Percentiles rank a stretch among this genome's conserved stretches.
phyloP scores from a whole-genome alignment of 2,329 filamentous ascomycete species.

The Pseudogymnoascus sp. region DNA sequence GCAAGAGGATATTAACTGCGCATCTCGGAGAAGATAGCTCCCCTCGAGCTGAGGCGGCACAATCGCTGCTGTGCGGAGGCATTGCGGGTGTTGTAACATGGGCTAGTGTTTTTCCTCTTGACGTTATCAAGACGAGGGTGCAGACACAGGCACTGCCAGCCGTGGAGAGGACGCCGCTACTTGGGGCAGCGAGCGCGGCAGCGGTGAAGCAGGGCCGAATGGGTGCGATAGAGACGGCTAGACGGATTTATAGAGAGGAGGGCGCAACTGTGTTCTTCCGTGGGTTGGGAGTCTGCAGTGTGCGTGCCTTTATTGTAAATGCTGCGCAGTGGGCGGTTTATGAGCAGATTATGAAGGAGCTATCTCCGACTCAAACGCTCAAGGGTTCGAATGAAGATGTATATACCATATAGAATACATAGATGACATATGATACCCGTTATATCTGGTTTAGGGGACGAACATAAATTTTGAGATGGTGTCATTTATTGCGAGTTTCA shows the following conservation, averaged over 20 bases:
- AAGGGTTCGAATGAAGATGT: not conserved
- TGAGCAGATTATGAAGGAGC: constrained; percentile 70
- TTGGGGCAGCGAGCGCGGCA: constrained; percentile 21
- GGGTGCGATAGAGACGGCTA: constrained; percentile 56
- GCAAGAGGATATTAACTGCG: constrained; percentile 47
- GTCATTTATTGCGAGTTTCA: no score
- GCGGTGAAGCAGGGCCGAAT: constrained; percentile 25
- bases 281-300: constrained; percentile 71
- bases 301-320: constrained; percentile 85
- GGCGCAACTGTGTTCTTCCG: constrained; percentile 60
- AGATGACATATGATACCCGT: not conserved
- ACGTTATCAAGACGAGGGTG: constrained; percentile 87
- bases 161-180: constrained; percentile 25
- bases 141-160: constrained; percentile 54
- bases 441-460: not conserved
- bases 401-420: constrained; percentile 8
- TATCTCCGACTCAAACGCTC: constrained; percentile 22
- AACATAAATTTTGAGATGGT: not conserved
- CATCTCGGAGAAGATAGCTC: constrained; percentile 17
- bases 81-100: constrained; percentile 82
- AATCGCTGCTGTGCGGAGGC: constrained; percentile 74
- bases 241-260: constrained; percentile 54
- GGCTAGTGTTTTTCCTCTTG: constrained; percentile 83
- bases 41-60: constrained; percentile 44
- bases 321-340: constrained; percentile 90